Conservation (phyloP, 2,329 filamentous ascomycete species). For the Paraphaeosphaeria minitans region DNA sequence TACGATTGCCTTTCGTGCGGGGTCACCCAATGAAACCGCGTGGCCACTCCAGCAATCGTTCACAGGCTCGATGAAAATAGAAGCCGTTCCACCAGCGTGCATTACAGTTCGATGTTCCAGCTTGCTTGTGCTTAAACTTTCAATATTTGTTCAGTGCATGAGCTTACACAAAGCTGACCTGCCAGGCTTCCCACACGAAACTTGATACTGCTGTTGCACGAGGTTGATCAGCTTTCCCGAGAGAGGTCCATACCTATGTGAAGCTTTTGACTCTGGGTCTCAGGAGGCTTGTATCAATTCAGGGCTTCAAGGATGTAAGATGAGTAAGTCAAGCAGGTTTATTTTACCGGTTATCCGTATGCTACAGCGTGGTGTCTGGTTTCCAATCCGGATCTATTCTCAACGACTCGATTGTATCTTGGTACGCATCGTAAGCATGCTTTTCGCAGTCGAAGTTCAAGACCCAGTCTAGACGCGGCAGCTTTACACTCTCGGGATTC, state of each 20-base stretch:
- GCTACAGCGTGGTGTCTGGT: conserved; percentile 11
- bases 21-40: no score
- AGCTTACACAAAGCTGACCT: not conserved
- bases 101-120: no score
- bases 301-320: no score
- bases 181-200: not conserved
- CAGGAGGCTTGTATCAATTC: no score
- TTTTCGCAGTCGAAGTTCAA: conserved; percentile 26
- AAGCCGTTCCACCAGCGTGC: no score
- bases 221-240: not conserved
- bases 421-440: conserved; percentile 36
- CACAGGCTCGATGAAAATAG: no score
- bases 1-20: no score
- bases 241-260: not conserved
- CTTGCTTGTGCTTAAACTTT: no score
- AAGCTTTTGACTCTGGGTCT: not conserved
- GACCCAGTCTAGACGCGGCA: conserved; percentile 31
- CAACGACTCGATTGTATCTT: conserved; percentile 25
- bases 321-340: not conserved
- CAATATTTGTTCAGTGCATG: not conserved
- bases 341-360: not conserved
- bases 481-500: conserved; percentile 29
- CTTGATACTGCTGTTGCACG: not conserved
- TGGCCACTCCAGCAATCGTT: no score
- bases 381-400: conserved; percentile 20